Evolutionary conservation across 208 protist genomes (phyloP), one percentile per base, ranked within the genome.

Genomic region (Trypanosoma caninum): DNA sequence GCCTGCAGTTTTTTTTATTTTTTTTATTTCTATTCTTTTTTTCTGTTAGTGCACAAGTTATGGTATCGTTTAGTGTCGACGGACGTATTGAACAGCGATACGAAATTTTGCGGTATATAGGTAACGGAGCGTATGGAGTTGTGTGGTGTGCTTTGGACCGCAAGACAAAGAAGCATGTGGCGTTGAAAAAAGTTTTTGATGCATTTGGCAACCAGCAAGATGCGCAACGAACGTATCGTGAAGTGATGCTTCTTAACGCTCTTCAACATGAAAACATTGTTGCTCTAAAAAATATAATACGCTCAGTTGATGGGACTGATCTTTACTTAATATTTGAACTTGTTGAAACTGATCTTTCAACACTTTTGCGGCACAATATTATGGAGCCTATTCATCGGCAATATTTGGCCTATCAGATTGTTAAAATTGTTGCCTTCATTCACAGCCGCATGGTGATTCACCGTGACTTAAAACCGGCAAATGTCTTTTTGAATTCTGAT

Each of bases 261-360:
- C 50, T 97, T 22, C 84, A 87, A 35, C 87, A 94, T 44, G 86
- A 96, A 22, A 95, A 89, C 56, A 82, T 99, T 33, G 95, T 99
- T 8, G 65, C 75, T 14, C 67, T 99, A 9, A 69, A 94, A 34
- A 97, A 99, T 58, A 96, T 99, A 3, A 87, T 98, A 55, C 96
- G 97, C 22, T 95, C 95, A 10, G 94, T 91, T n/a, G 98, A 98
- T 72, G 88, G 97, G 59, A 84, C 91, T 30, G 97, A 99, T 66
- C 80, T 99, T 14, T 99, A 99, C 72, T 72, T 99, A 3, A 86
- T 98, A 14, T 99, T 99, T 69, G 97, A 99, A 66, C 89, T 97
- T 38, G 91, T 97, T 38, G 97, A 97, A 56, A 96, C 92, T 0
- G 94, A 97, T 59, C 72, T 97, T 22, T 87, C 93, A 46, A 83